A percentile compares a stretch with the other conserved stretches of the same genome.
These are phyloP conservation scores for Lipomyces japonicus DNA, from an alignment of 805 yeast species.

Conservation along the genomic window DNA sequence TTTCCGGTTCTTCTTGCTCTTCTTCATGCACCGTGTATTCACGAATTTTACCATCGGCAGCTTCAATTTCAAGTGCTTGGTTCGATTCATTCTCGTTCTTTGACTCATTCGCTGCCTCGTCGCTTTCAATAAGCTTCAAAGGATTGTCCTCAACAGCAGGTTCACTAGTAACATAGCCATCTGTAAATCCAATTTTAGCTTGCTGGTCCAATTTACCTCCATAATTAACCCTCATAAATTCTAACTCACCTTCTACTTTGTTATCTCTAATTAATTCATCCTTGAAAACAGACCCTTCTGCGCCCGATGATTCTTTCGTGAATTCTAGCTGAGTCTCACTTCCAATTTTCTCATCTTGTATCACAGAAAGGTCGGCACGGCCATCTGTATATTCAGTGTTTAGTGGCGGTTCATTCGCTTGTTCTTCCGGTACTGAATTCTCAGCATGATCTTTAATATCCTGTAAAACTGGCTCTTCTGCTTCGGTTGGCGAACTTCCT, in stretches of 20 bases:
- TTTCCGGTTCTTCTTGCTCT: background rate
- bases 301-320: no score
- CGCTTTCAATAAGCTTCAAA: background rate
- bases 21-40: background rate
- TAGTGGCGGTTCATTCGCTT: background rate
- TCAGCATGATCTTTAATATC: conserved; percentile 1
- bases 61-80: background rate
- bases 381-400: background rate
- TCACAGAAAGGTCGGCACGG: no score
- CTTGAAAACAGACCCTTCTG: no score
- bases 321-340: no score
- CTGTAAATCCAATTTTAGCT: no score
- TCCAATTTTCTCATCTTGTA: no score
- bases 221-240: no score
- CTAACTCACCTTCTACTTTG: no score
- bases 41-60: background rate
- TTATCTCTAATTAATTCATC: no score
- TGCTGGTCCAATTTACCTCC: no score
- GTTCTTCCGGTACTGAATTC: background rate
- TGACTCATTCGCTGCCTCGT: conserved; percentile 1
- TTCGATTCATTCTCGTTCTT: background rate
- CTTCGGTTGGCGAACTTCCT: background rate
- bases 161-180: background rate
- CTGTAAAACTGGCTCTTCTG: conserved; percentile 2
- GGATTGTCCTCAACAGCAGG: background rate